Evolutionary conservation across 2,329 filamentous ascomycete species (phyloP), one percentile per base, ranked within the genome.

Genomic region (Tolypocladium pustulatum): DNA sequence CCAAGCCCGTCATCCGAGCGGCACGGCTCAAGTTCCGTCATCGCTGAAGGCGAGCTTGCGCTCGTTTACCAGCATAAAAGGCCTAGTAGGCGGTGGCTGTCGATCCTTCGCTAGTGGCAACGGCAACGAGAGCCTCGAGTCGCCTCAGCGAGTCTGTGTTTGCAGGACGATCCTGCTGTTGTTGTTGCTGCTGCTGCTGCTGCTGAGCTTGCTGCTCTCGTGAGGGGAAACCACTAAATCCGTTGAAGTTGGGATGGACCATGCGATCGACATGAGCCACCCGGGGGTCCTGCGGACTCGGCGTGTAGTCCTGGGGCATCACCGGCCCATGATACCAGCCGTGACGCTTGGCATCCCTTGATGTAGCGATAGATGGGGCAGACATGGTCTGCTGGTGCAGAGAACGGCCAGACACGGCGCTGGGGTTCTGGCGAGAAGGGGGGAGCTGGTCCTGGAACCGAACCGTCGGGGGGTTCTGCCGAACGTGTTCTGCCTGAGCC

Each of bases 281-380:
- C 37, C 72, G 69, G 3, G 66, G 61, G n/a, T 73, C 71, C 27
- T 69, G 67, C 17, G 65, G 60, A 1, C 63, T 60, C 4, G 64
- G 65, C 1, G 65, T 69, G 58, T 76, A 75, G 22, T 73, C 72
- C 17, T 75, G 72, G 3, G 71, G 66, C 0, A 72, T 67, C 15
- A 72, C 67, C 0, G 79, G 78, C 0, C 79, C 79, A 46, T 89
- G 84, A 65, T 90, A 90, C 87, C 88, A 91, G 1, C 81, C 88
- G 60, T 87, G 85, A 3, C 88, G 81, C 67, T 88, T 89, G 36
- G 75, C 76, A 62, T 83, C 84, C 10, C 83, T 79, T 4, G 82
- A 77, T 0, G 81, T 84, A 12, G 79, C 75, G 38, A 81, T 73
- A 0, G 78, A 75, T 0, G 83, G 83, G 1, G 83, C 82, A 4